A percentile compares a stretch with the other conserved stretches of the same genome.
phyloP scores from a whole-genome alignment of 768 basidiomycete genomes.

The Termitomyces sp. region DNA sequence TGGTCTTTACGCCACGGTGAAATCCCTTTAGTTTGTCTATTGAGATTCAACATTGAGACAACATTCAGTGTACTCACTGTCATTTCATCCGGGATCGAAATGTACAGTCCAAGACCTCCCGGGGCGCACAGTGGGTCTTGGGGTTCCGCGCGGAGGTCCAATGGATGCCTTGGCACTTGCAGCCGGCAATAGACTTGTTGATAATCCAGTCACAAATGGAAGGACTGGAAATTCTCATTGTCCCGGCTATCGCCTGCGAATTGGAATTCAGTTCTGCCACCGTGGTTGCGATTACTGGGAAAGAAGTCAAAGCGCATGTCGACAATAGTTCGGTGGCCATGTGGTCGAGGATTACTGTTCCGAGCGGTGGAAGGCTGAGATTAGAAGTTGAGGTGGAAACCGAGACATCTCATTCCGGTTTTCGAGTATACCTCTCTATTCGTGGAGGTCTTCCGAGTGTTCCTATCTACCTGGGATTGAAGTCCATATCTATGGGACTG shows the following conservation, averaged over 20 bases:
- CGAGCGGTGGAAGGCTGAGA: constrained; percentile 37
- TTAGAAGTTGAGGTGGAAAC: constrained; percentile 27
- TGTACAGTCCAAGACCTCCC: constrained; percentile 57
- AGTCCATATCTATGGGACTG: constrained; percentile 60
- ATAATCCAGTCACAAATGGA: constrained; percentile 48
- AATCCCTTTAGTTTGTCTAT: constrained; percentile 1
- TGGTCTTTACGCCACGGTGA: constrained; percentile 34
- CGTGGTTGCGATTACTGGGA: constrained; percentile 56
- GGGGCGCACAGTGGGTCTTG: constrained; percentile 47
- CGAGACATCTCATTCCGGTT: constrained; percentile 29
- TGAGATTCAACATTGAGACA: background rate
- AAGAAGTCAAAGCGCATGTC: constrained; percentile 36
- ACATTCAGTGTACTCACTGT: constrained; percentile 47
- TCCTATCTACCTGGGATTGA: constrained; percentile 55
- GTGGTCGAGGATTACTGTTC: constrained; percentile 50
- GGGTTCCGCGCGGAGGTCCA: constrained; percentile 61
- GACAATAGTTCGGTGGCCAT: constrained; percentile 33
- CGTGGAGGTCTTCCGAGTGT: constrained; percentile 58
- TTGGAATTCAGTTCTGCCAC: constrained; percentile 48
- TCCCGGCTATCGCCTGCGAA: constrained; percentile 39
- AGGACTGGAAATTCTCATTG: constrained; percentile 49
- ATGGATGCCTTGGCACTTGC: constrained; percentile 59
- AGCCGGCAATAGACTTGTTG: constrained; percentile 54
- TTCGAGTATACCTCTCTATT: constrained; percentile 53
- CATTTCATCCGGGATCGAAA: constrained; percentile 49